Percentiles rank a stretch among this genome's conserved stretches.
phyloP scores from a whole-genome alignment of 1,284 basidiomycete species.

The Melampsora americana region DNA sequence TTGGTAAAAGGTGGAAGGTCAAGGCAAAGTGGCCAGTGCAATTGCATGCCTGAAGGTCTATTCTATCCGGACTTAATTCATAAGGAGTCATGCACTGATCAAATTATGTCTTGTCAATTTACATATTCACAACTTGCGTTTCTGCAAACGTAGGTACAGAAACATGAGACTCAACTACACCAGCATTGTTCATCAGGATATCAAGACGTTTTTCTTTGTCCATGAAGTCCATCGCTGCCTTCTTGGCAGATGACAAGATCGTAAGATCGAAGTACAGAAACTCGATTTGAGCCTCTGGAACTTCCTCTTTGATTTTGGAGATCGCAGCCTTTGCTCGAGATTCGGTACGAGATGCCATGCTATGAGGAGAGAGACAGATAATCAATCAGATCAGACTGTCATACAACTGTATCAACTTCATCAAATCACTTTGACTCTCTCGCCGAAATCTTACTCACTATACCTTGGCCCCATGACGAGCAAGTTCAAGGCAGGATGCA shows the following conservation, averaged over 20 bases:
- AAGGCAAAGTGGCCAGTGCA: slow-evolving; percentile 17
- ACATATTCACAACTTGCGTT: too few relatives aligned
- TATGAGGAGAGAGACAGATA: neutral
- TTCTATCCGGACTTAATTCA: slow-evolving; percentile 5
- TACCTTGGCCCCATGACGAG: slow-evolving; percentile 10
- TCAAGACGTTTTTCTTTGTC: slow-evolving; percentile 50
- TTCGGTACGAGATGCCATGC: slow-evolving; percentile 1
- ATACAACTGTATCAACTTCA: neutral
- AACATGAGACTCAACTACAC: slow-evolving; percentile 26
- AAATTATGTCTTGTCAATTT: neutral
- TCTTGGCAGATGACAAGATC: slow-evolving; percentile 49
- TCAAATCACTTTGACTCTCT: neutral
- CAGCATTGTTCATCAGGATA: slow-evolving; percentile 53
- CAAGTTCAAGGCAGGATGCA: neutral
- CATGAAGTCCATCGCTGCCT: slow-evolving; percentile 49
- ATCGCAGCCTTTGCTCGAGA: slow-evolving; percentile 5
- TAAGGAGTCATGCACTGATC: neutral
- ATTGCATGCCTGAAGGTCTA: slow-evolving; percentile 16
- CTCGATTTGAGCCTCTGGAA: slow-evolving; percentile 47
- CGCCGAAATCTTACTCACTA: slow-evolving; percentile 3
- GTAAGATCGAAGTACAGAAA: slow-evolving; percentile 53
- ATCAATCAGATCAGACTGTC: neutral
- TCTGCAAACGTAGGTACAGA: neutral
- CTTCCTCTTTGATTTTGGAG: slow-evolving; percentile 40
- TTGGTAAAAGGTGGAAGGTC: neutral